These are phyloP conservation scores for Ceratobasidium sp. DNA, from an alignment of 1,284 basidiomycete species.

Conservation along the genomic window DNA sequence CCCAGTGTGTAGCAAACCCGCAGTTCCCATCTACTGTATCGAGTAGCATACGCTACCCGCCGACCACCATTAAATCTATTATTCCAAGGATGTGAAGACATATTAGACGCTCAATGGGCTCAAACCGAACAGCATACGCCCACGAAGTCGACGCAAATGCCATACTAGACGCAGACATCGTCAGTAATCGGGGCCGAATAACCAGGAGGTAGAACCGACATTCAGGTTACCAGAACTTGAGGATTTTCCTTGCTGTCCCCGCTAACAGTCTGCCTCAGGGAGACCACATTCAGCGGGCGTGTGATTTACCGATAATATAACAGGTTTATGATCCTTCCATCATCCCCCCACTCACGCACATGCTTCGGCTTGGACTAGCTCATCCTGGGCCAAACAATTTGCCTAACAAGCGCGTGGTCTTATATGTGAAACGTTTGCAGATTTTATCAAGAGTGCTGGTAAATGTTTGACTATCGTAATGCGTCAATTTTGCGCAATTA, in stretches of 20 bases:
- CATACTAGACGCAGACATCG: constrained; percentile 79
- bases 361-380: constrained; percentile 60
- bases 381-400: constrained; percentile 9
- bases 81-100: constrained; percentile 59
- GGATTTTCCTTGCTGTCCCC: too few relatives aligned
- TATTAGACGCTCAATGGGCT: constrained; percentile 65
- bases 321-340: constrained; percentile 79
- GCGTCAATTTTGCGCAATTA: background rate
- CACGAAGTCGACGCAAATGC: constrained; percentile 64
- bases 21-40: constrained; percentile 75
- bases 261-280: too few relatives aligned
- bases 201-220: background rate
- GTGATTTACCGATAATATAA: background rate
- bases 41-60: constrained; percentile 13
- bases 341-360: constrained; percentile 69
- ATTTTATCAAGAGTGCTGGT: constrained; percentile 43
- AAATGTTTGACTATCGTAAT: constrained; percentile 8
- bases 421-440: constrained; percentile 45
- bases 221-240: too few relatives aligned
- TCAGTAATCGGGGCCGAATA: constrained; percentile 55
- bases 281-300: too few relatives aligned
- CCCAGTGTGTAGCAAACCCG: constrained; percentile 70
- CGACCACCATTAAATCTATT: background rate
- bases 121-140: constrained; percentile 51
- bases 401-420: constrained; percentile 4